Base-by-base conservation (phyloP, 441 rosid species). In the Croton setiger region DNA sequence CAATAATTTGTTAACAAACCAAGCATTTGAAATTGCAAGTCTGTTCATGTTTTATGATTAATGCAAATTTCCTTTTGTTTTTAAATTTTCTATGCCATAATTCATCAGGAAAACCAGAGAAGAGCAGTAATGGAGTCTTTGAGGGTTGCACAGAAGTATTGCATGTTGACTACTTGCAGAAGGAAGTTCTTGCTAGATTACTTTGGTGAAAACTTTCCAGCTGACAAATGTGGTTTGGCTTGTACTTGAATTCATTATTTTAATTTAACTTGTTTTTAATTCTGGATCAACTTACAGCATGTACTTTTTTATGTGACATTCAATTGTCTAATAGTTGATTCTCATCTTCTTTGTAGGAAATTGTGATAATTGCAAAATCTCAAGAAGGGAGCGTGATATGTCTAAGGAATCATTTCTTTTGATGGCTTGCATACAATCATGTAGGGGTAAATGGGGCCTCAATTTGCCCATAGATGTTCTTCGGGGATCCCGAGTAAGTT, bases 401-500 rank as follows among this genome's bases (percentile, higher is more conserved):
- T 81, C 87, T 8, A 76, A 49, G 80, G 85, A 84, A 76, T 76
- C 83, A 51, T 84, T 69, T 72, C 79, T 84, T 47, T 73, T 84
- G 63, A 64, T 81, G 82, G 56, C 82, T 35, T 77, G 79, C 69
- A 67, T 84, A 63, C 78, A 60, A 51, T 80, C 84, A 17, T 81
- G 84, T 67, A 21, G 76, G 77, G 84, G 85, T 72, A 66, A 70
- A 4, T 81, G 85, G 85, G 87, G 87, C 56, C 81, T 84, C 43
- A 84, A 81, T 65, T 64, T 81, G 78, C 82, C 82, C 3, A 54
- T 81, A 64, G 87, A 81, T 36, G 77, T 84, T 71, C 87, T 84
- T 60, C 85, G 85, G 67, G 87, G 87, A 21, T 84, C 87, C 68
- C 77, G 82, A 70, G 87, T 84, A 76, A 72, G 87, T 64, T 53